Conservation (phyloP, 148 eudicot genomes). For the Oxyria digyna region DNA sequence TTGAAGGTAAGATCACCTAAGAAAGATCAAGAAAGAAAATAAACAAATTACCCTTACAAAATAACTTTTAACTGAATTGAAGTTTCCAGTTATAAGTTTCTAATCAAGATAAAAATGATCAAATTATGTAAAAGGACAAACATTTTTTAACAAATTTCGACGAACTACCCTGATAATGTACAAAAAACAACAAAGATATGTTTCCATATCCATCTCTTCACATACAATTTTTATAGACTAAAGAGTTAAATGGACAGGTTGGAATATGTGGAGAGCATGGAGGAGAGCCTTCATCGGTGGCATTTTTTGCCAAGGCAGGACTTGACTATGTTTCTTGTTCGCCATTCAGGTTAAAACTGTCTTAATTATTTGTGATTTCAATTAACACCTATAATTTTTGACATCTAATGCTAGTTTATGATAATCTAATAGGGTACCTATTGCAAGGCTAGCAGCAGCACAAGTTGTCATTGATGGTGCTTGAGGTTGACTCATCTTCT, state of each 20-base stretch:
- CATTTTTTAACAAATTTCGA: no score
- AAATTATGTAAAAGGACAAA: no score
- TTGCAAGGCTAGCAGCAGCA: constrained; percentile 46
- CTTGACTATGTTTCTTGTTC: constrained; percentile 96
- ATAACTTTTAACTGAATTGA: no score
- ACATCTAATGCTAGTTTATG: background rate
- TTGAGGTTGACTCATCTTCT: background rate
- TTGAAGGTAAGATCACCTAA: constrained; percentile 50
- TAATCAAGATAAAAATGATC: no score
- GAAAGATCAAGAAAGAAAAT: no score
- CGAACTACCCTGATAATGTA: no score
- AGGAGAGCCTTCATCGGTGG: constrained; percentile 97
- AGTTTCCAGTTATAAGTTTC: no score
- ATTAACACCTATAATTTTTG: background rate
- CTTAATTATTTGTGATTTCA: background rate
- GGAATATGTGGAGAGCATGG: constrained; percentile 99
- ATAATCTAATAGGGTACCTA: constrained; percentile 24
- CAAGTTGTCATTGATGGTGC: constrained; percentile 21
- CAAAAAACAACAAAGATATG: background rate
- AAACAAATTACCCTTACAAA: no score
- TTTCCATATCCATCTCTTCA: background rate
- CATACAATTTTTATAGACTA: background rate
- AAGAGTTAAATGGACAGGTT: constrained; percentile 30
- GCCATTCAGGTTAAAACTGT: constrained; percentile 61
- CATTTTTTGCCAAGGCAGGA: constrained; percentile 79